Evolutionary conservation across 2,329 filamentous ascomycete genomes (phyloP), one percentile per base, ranked within the genome.

Genomic region (Trichothecium roseum): DNA sequence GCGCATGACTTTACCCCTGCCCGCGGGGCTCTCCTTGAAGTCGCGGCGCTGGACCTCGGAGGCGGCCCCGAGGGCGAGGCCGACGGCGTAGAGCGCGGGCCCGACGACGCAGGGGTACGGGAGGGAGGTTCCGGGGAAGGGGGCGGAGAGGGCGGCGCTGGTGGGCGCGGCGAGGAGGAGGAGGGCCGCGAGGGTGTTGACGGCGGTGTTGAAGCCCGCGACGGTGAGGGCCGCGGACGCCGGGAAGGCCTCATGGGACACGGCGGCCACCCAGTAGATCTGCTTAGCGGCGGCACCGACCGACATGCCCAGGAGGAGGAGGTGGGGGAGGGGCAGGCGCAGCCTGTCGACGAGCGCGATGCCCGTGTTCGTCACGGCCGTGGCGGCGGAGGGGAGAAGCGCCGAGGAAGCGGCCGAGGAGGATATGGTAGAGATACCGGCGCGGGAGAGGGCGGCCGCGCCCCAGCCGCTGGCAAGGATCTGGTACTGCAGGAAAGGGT

Each of bases 111-210:
- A 46, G 5, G 50, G 37, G 16, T 47, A 40, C 6, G 50, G 42
- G 12, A 50, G 9, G 4, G 32, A 13, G 24, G 44, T 47, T 8
- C 46, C 40, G n/a, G 40, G 32, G 32, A 54, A 38, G 5, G 37
- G 29, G 1, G 38, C 39, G 3, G 46, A 53, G 17, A 43, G 40
- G 5, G 55, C 42, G 1, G 54, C 51, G 3, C 67, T 72, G 0
- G 69, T 72, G 13, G 62, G 54, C 3, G 60, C 48, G 28, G 63
- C 61, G 22, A 73, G 53, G 43, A 75, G 69, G 13, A 76, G 56
- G 12, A 80, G 60, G 1, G 65, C 63, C 51, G 71, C 77, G 20
- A 66, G 12, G n/a, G 59, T 60, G 56, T 79, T 79, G 48, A 67
- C 49, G 8, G 69, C 26, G 0, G 63, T 62, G 51, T 81, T 80